Evolutionary conservation across 768 basidiomycete species (phyloP), one percentile per base, ranked within the genome.

Genomic region (Leucogyrophana mollusca): DNA sequence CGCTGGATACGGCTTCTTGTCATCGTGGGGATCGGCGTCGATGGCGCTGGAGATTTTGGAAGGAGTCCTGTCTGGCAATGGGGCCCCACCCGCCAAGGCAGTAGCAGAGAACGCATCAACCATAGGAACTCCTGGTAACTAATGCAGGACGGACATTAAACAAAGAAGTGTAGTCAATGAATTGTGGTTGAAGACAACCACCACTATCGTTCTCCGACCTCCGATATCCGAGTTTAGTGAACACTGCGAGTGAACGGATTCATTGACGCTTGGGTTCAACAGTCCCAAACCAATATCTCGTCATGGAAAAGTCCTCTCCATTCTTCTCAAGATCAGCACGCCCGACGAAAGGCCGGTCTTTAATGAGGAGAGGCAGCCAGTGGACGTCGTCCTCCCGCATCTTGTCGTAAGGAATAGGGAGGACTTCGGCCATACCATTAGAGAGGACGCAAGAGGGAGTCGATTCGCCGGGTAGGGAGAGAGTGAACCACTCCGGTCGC

Each of bases 301-400:
- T 78, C 68, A 88, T 90, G 22, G 78, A 80, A 68, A 89, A 90
- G 71, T 91, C 90, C 56, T 82, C 80, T 79, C 90, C 93, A 57
- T 80, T 84, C 54, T 71, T 73, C 59, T 86, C 85, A 17, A 76
- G 73, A 52, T 82, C 79, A 0, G 69, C 71, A 1, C 80, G 67
- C 5, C 79, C 79, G n/a, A 73, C 59, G 46, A 81, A 80, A 17
- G 44, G 59, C 14, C 57, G 61, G 8, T 65, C 63, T 6, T 65
- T 54, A 6, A 77, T 60, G 35, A 93, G 71, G 13, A 80, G 65
- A 7, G 87, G 86, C 34, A 90, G 52, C 90, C 90, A 92, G 50
- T 77, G 59, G 10, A 64, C 51, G 53, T 91, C 90, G 40, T 80
- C 79, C 1, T 75, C 78, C 78, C 79, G 80, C 79, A 80, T 78